Conservation (phyloP, 2,329 filamentous ascomycete genomes). For the Oidium heveae region DNA sequence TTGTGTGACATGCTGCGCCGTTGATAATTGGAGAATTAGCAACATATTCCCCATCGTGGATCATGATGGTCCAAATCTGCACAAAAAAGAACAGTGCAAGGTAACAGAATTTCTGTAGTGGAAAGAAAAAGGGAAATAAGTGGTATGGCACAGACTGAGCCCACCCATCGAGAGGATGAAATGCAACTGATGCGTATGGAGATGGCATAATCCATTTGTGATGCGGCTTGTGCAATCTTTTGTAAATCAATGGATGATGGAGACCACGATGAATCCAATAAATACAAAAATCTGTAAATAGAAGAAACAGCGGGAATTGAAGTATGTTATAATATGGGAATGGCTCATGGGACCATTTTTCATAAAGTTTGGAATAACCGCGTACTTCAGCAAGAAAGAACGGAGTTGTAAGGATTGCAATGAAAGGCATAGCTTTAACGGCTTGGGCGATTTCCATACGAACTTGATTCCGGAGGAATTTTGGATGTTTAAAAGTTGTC, state of each 20-base stretch:
- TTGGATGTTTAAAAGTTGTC: slow-evolving; percentile 64
- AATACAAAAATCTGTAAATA: slow-evolving; percentile 74
- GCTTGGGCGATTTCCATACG: slow-evolving; percentile 65
- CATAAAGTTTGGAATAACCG: slow-evolving; percentile 72
- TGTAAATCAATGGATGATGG: slow-evolving; percentile 63
- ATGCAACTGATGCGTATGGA: slow-evolving; percentile 75
- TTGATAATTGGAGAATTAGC: slow-evolving; percentile 81
- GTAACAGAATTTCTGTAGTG: slow-evolving; percentile 74
- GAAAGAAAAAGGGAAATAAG: slow-evolving; percentile 77
- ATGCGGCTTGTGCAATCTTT: slow-evolving; percentile 80
- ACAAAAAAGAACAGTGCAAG: slow-evolving; percentile 72
- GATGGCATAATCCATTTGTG: slow-evolving; percentile 99
- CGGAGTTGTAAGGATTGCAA: slow-evolving; percentile 58
- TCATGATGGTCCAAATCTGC: slow-evolving; percentile 93
- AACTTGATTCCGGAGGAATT: slow-evolving; percentile 88
- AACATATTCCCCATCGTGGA: slow-evolving; percentile 86
- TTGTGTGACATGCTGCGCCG: slow-evolving; percentile 77
- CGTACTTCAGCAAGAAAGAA: slow-evolving; percentile 65
- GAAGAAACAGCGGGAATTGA: slow-evolving; percentile 70
- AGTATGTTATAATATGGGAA: slow-evolving; percentile 52
- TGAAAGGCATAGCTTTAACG: slow-evolving; percentile 49
- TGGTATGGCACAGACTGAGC: slow-evolving; percentile 79
- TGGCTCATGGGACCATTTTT: slow-evolving; percentile 48
- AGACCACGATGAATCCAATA: slow-evolving; percentile 79
- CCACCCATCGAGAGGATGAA: slow-evolving; percentile 84